Evolutionary conservation across 129 eudicot species (phyloP).

Genomic region (Smallanthus sonchifolius): DNA sequence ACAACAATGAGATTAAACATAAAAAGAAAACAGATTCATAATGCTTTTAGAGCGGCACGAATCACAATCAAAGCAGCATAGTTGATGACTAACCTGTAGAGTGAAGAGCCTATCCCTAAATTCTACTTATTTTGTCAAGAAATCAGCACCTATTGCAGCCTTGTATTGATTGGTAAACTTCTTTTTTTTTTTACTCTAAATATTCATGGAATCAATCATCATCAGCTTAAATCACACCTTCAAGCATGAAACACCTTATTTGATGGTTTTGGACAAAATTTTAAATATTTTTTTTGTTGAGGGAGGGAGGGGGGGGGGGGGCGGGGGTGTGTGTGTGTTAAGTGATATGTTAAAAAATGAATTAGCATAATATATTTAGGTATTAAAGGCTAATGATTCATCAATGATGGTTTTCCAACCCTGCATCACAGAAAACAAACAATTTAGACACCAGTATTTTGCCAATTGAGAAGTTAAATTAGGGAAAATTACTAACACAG

Average conservation of each 20-base stretch:
- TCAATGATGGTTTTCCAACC: slow-evolving; percentile 88
- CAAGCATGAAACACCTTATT: not conserved
- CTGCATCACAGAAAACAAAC: slow-evolving; percentile 36
- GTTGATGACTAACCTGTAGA: slow-evolving; percentile 50
- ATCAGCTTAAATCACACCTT: too few relatives aligned
- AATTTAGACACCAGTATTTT: not conserved
- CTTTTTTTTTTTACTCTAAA: too few relatives aligned
- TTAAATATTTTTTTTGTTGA: too few relatives aligned
- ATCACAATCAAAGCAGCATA: not conserved
- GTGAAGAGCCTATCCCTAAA: slow-evolving; percentile 85
- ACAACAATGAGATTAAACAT: not conserved
- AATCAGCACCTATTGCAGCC: slow-evolving; percentile 93
- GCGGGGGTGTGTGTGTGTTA: too few relatives aligned
- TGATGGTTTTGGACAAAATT: too few relatives aligned
- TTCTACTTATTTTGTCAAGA: slow-evolving; percentile 83
- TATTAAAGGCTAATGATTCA: slow-evolving; percentile 75
- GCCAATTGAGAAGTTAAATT: not conserved
- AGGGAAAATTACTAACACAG: not conserved
- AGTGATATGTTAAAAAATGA: too few relatives aligned
- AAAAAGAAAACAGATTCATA: not conserved
- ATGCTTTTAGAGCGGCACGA: not conserved
- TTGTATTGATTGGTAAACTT: slow-evolving; percentile 88
- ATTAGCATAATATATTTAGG: not conserved
- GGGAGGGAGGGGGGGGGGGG: too few relatives aligned
- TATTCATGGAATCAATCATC: too few relatives aligned